These are phyloP conservation scores for Pythium sp. DNA, from an alignment of 352 stramenopile species.

Conservation along the genomic window DNA sequence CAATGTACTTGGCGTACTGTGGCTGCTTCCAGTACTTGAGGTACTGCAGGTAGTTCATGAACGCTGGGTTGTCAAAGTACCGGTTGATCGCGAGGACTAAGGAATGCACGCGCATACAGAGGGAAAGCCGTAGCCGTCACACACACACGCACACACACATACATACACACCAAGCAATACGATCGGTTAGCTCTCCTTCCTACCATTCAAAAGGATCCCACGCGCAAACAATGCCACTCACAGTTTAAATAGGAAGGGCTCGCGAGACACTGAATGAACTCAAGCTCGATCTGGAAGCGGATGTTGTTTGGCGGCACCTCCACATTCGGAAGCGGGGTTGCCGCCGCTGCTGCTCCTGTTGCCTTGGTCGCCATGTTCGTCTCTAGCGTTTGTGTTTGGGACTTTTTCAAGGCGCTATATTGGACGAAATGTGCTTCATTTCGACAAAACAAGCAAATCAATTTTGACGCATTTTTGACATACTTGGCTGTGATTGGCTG, in stretches of 20 bases:
- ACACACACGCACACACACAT: background rate
- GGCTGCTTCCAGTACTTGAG: conserved; percentile 92
- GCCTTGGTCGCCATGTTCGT: conserved; percentile 6
- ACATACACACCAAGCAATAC: background rate
- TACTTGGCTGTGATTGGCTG: too few relatives aligned
- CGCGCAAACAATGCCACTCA: conserved; percentile 22
- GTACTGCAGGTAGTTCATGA: conserved; percentile 91
- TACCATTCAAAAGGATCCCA: background rate
- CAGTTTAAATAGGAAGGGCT: conserved; percentile 89
- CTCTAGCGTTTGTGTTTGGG: background rate
- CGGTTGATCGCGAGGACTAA: conserved; percentile 87
- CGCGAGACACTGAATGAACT: conserved; percentile 91
- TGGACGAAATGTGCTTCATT: background rate
- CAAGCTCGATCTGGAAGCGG: conserved; percentile 91
- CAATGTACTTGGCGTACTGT: conserved; percentile 90
- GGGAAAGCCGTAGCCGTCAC: background rate
- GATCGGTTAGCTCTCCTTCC: background rate
- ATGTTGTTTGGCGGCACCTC: conserved; percentile 87
- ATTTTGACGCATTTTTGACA: too few relatives aligned
- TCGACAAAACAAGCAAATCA: too few relatives aligned
- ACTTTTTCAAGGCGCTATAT: background rate
- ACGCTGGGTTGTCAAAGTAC: conserved; percentile 89
- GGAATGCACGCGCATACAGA: background rate
- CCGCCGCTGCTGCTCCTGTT: background rate
- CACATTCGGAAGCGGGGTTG: conserved; percentile 20